Conservation (phyloP, 148 eudicot genomes). For the Salicornia ramosissima region DNA sequence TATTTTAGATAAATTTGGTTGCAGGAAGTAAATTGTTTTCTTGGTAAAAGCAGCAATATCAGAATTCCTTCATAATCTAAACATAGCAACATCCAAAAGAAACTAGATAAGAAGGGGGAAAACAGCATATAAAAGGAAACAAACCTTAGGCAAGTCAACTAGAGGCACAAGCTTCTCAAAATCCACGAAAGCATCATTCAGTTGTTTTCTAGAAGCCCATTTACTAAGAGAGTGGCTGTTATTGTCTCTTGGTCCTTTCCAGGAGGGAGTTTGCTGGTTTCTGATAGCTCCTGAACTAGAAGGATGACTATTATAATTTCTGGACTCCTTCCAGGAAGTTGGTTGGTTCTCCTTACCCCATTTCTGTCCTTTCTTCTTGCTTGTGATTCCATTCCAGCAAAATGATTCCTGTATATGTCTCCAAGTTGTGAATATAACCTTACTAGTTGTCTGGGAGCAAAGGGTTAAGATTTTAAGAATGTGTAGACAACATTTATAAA, state of each 20-base stretch:
- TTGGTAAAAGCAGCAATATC: not conserved
- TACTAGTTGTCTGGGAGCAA: too few relatives aligned
- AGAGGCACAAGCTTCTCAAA: conserved; percentile 72
- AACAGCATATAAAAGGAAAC: conserved; percentile 6
- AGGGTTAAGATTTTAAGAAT: too few relatives aligned
- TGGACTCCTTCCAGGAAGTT: conserved; percentile 23
- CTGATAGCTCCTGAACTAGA: conserved; percentile 11
- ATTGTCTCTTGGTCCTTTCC: conserved; percentile 33
- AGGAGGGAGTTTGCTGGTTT: conserved; percentile 27
- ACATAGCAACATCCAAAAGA: not conserved
- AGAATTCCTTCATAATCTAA: conserved; percentile 2
- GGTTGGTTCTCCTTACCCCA: conserved; percentile 53
- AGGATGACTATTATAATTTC: conserved; percentile 18
- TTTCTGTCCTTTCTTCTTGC: conserved; percentile 58
- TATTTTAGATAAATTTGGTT: not conserved
- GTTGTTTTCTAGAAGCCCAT: conserved; percentile 25
- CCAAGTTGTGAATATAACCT: conserved; percentile 2
- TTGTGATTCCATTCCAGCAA: conserved; percentile 58
- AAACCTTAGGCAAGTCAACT: conserved; percentile 56
- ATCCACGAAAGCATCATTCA: conserved; percentile 25
- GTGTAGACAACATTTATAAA: too few relatives aligned
- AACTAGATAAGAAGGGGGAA: not conserved
- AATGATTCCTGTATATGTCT: conserved; percentile 17
- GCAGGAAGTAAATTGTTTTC: not conserved
- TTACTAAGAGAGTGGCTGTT: conserved; percentile 26